These are phyloP conservation scores for Cladobotryum mycophilum DNA, from an alignment of 2,329 filamentous ascomycete species.

Conservation along the genomic window DNA sequence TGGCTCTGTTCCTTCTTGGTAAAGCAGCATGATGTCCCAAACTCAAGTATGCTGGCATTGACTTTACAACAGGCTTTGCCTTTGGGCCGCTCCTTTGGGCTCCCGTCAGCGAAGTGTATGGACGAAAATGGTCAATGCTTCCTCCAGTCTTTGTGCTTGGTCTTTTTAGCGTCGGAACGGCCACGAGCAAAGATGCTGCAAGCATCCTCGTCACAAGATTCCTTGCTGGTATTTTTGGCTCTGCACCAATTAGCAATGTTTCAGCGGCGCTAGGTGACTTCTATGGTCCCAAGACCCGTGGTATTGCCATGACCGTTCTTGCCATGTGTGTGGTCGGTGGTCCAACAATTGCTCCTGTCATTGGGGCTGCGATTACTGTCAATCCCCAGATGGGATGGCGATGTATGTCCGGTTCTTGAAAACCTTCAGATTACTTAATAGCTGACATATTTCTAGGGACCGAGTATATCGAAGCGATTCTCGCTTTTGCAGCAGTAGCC, in stretches of 20 bases:
- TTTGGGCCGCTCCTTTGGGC: constrained; percentile 48
- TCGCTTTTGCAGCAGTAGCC: constrained; percentile 44
- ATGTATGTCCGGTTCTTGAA: constrained; percentile 13
- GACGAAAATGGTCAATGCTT: constrained; percentile 37
- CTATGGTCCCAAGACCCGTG: constrained; percentile 45
- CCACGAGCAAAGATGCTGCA: constrained; percentile 50
- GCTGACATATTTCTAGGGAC: constrained; percentile 25
- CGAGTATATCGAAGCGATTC: constrained; percentile 47
- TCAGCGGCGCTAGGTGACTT: constrained; percentile 57
- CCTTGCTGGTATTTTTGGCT: constrained; percentile 56
- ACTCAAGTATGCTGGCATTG: too few relatives aligned
- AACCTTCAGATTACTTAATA: too few relatives aligned
- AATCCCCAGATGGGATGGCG: constrained; percentile 37
- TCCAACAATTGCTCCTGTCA: constrained; percentile 41
- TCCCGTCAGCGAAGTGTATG: constrained; percentile 50
- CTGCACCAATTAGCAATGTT: constrained; percentile 54
- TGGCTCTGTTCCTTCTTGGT: too few relatives aligned
- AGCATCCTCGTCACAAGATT: constrained; percentile 58
- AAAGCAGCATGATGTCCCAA: too few relatives aligned
- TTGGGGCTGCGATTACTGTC: constrained; percentile 30
- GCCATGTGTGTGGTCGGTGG: constrained; percentile 53
- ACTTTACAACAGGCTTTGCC: constrained; percentile 38
- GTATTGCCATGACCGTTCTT: constrained; percentile 55
- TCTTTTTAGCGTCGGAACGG: constrained; percentile 55
- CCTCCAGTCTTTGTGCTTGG: constrained; percentile 37